Percentiles rank a stretch among this genome's conserved stretches.
phyloP scores from a whole-genome alignment of 495 filamentous ascomycete species.

The Talaromyces trachyspermus region DNA sequence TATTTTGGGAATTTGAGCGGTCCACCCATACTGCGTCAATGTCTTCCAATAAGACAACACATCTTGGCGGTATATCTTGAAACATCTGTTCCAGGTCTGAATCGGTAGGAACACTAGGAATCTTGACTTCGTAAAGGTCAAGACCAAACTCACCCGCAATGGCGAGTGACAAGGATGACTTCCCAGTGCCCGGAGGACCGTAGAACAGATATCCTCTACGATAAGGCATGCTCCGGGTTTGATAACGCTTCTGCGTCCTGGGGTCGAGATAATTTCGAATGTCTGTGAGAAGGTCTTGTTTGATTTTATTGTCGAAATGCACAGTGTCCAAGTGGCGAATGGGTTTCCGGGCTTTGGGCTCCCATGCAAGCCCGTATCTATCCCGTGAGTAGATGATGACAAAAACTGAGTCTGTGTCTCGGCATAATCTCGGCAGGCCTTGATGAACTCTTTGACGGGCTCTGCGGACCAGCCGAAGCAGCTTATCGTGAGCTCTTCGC shows the following conservation, averaged over 20 bases:
- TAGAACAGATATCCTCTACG: conserved; percentile 54
- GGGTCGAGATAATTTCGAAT: conserved; percentile 10
- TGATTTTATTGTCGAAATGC: conserved; percentile 67
- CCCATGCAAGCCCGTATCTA: conserved; percentile 6
- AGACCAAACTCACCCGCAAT: conserved; percentile 51
- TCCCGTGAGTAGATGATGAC: conserved; percentile 6
- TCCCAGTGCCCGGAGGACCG: conserved; percentile 62
- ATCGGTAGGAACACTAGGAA: conserved; percentile 23
- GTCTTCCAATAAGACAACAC: conserved; percentile 60
- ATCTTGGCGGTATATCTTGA: conserved; percentile 48
- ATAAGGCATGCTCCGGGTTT: conserved; percentile 56
- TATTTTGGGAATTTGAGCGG: not conserved
- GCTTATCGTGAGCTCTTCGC: conserved; percentile 5
- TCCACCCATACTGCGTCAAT: conserved; percentile 42
- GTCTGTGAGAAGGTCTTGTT: conserved; percentile 51
- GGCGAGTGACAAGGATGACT: conserved; percentile 52
- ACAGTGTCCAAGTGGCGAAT: conserved; percentile 71
- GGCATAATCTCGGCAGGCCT: conserved; percentile 5
- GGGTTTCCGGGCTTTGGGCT: conserved; percentile 3
- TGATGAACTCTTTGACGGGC: conserved; percentile 2
- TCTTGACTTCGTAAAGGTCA: conserved; percentile 50
- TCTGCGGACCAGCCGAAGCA: conserved; percentile 6
- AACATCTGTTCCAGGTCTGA: conserved; percentile 39
- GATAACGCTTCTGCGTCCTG: conserved; percentile 19
- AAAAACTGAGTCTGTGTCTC: conserved; percentile 2